phyloP scores from a whole-genome alignment of 129 eudicot species.

The Escallonia rubra region DNA sequence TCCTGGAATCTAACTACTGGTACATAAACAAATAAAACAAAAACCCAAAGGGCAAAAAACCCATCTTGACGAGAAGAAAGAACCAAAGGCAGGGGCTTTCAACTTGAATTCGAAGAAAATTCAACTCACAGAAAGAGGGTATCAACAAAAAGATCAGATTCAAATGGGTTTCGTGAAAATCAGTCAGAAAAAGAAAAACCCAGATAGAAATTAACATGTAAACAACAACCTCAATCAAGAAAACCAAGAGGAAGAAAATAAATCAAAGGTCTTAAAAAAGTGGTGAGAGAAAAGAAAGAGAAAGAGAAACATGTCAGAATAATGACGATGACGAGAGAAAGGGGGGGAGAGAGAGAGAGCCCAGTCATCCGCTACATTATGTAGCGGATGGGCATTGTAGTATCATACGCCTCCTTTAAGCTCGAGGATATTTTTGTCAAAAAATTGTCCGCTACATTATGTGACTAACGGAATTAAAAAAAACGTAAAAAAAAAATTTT shows the following conservation, averaged over 20 bases:
- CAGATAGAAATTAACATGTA: constrained; percentile 21
- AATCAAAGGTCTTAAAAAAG: background rate
- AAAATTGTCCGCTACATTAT: too few species aligned
- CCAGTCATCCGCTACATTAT: too few species aligned
- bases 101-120: background rate
- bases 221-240: constrained; percentile 1
- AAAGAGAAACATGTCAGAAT: too few species aligned
- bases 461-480: too few species aligned
- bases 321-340: too few species aligned
- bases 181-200: constrained; percentile 8
- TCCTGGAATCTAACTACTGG: background rate
- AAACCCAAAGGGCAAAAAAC: background rate
- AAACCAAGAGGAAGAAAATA: background rate
- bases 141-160: background rate
- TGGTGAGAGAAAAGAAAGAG: too few species aligned
- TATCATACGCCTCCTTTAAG: too few species aligned
- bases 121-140: background rate
- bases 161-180: background rate
- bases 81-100: background rate
- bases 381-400: too few species aligned
- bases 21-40: constrained; percentile 6
- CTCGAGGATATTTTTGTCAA: too few species aligned
- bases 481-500: too few species aligned
- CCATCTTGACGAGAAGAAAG: background rate
- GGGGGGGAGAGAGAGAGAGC: too few species aligned